These are phyloP conservation scores for Bretschneidera sinensis DNA, from an alignment of 345 rosid genomes.

Conservation along the genomic window DNA sequence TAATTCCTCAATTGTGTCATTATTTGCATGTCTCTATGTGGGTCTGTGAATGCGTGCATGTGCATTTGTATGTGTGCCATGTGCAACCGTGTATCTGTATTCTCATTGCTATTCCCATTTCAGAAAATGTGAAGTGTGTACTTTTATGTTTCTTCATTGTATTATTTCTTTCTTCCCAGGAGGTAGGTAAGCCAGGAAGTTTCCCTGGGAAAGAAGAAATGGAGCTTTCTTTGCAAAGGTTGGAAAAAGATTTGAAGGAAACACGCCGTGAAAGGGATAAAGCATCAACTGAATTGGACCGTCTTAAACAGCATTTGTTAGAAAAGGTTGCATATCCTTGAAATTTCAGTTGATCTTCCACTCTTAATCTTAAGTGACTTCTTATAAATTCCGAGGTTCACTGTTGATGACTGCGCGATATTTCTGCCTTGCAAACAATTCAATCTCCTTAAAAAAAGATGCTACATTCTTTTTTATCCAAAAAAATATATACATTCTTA, in stretches of 20 bases:
- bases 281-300: slow-evolving; percentile 65
- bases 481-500: too few species aligned
- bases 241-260: slow-evolving; percentile 65
- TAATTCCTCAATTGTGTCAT: slow-evolving; percentile 21
- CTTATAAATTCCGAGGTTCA: neutral
- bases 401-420: neutral
- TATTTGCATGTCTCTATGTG: neutral
- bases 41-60: too few species aligned
- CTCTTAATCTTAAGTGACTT: neutral
- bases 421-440: neutral
- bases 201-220: slow-evolving; percentile 58
- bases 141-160: slow-evolving; percentile 13
- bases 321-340: slow-evolving; percentile 59
- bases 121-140: slow-evolving; percentile 1
- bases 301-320: slow-evolving; percentile 88
- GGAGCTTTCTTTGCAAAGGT: slow-evolving; percentile 52
- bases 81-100: neutral
- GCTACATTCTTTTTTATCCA: too few species aligned
- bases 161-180: slow-evolving; percentile 26
- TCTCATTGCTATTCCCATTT: neutral
- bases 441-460: too few species aligned
- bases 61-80: too few species aligned
- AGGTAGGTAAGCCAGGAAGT: slow-evolving; percentile 32
- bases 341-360: neutral
- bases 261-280: slow-evolving; percentile 63